Conservation (phyloP, 73 alveolate genomes). For the Stentor roeselii region DNA sequence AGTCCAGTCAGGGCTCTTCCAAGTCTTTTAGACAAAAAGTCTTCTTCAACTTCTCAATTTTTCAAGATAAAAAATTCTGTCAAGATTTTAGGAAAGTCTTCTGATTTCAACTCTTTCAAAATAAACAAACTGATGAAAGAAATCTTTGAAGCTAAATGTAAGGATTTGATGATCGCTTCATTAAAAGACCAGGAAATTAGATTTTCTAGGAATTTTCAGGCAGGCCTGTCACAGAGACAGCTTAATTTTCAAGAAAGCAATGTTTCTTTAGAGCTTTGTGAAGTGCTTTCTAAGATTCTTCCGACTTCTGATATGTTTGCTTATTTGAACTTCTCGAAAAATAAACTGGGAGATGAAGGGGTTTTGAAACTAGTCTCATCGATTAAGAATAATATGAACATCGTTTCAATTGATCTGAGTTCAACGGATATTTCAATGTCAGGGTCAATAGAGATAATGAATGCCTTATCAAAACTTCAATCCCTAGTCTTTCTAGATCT, state of each 20-base stretch:
- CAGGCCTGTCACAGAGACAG: background rate
- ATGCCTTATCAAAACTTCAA: background rate
- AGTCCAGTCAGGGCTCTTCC: too few species aligned
- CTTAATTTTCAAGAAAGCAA: too few species aligned
- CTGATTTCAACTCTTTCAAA: too few species aligned
- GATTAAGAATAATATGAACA: too few species aligned
- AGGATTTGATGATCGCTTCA: background rate
- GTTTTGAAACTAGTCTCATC: background rate
- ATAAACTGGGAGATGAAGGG: background rate
- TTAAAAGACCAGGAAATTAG: background rate
- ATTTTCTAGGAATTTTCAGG: background rate
- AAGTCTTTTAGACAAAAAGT: too few species aligned
- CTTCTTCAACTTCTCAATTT: too few species aligned
- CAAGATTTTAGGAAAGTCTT: too few species aligned
- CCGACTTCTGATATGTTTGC: background rate
- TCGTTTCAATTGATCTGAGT: background rate
- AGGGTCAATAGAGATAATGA: background rate
- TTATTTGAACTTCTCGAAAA: too few species aligned
- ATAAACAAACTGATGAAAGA: too few species aligned
- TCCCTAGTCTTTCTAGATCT: background rate
- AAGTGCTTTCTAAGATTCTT: background rate
- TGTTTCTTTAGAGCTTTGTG: too few species aligned
- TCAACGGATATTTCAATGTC: background rate
- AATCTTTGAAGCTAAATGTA: background rate
- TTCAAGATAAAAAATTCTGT: too few species aligned